Percentiles rank a stretch among this genome's conserved stretches.
These are phyloP conservation scores for Fusarium irregulare DNA, from an alignment of 2,329 filamentous ascomycete species.

Conservation along the genomic window DNA sequence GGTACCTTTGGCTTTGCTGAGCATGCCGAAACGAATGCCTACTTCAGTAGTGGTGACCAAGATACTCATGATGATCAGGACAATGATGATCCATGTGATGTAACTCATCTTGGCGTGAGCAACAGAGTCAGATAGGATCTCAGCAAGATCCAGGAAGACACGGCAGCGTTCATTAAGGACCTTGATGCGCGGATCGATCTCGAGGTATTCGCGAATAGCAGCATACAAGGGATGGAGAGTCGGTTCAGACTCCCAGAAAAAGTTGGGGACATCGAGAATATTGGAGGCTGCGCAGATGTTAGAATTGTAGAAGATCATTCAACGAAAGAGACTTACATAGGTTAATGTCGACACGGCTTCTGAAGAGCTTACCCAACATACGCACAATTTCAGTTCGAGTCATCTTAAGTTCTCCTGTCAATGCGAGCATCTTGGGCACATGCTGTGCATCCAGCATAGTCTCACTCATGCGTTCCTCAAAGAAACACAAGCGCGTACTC, in stretches of 20 bases:
- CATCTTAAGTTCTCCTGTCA: conserved; percentile 93
- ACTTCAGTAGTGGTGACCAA: conserved; percentile 92
- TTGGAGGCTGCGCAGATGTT: conserved; percentile 76
- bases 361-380: conserved; percentile 90
- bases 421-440: conserved; percentile 86
- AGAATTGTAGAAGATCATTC: conserved; percentile 13
- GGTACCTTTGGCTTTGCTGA: conserved; percentile 54
- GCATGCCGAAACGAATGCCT: conserved; percentile 82
- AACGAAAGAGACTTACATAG: conserved; percentile 74
- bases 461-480: conserved; percentile 94
- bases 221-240: conserved; percentile 94
- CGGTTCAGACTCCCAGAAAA: conserved; percentile 98
- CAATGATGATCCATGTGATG: conserved; percentile 98
- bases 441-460: conserved; percentile 95
- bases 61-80: conserved; percentile 91
- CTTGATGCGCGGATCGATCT: conserved; percentile 95
- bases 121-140: conserved; percentile 92
- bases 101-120: conserved; percentile 94
- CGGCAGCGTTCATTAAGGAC: conserved; percentile 97
- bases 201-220: conserved; percentile 95
- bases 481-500: conserved; percentile 95
- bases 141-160: conserved; percentile 95
- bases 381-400: conserved; percentile 90
- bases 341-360: conserved; percentile 95
- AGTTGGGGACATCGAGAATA: conserved; percentile 94